These are phyloP conservation scores for Penicillium glabrum DNA, from an alignment of 2,329 filamentous ascomycete genomes.

Conservation along the genomic window DNA sequence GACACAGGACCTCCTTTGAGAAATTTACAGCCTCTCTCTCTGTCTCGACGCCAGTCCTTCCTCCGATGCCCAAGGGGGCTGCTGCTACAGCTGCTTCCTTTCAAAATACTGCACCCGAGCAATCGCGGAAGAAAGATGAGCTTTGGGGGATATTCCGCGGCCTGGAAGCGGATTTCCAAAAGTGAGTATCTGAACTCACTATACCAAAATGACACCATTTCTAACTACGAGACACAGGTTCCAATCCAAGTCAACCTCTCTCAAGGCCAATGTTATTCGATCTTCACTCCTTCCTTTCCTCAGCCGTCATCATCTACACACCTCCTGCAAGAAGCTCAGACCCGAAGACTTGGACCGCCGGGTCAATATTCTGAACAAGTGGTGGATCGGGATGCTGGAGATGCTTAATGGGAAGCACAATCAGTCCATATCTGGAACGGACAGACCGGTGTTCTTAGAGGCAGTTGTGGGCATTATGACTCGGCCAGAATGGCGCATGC, in stretches of 20 bases:
- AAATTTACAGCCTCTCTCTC: constrained; percentile 43
- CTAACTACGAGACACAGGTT: constrained; percentile 53
- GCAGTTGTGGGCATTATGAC: constrained; percentile 80
- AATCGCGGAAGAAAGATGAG: constrained; percentile 64
- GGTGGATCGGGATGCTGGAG: constrained; percentile 83
- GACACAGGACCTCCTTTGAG: constrained; percentile 47
- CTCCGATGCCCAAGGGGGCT: constrained; percentile 47
- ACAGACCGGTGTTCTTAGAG: constrained; percentile 77
- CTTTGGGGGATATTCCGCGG: constrained; percentile 67
- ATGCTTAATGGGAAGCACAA: constrained; percentile 74
- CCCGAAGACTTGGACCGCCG: constrained; percentile 81
- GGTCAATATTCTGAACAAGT: constrained; percentile 78
- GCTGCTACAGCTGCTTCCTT: constrained; percentile 41
- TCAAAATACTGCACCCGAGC: constrained; percentile 28
- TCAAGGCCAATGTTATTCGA: constrained; percentile 76
- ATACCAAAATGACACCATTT: neutral
- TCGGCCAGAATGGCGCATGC: constrained; percentile 79
- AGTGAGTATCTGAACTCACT: constrained; percentile 44
- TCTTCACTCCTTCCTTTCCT: constrained; percentile 74
- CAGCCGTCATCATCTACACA: constrained; percentile 65
- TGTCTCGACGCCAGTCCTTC: constrained; percentile 48
- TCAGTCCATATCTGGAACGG: constrained; percentile 78
- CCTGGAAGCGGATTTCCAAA: constrained; percentile 68
- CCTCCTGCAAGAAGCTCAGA: constrained; percentile 64
- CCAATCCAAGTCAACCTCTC: constrained; percentile 67